Evolutionary conservation across 2,329 filamentous ascomycete genomes (phyloP).

Genomic region (Juglanconis oblonga): DNA sequence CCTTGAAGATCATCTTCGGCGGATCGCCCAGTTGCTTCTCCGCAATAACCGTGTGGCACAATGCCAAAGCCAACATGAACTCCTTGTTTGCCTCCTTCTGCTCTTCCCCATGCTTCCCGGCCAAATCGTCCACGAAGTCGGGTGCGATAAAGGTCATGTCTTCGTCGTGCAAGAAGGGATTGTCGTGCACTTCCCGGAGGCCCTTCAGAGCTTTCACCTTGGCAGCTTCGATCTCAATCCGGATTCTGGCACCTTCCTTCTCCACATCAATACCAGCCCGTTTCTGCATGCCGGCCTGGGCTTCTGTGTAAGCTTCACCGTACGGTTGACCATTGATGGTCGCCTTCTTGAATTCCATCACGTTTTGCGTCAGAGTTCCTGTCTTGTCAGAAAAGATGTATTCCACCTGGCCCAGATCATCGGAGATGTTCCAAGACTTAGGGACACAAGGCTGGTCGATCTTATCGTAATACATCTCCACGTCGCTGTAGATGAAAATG

Average conservation of each 20-base stretch:
- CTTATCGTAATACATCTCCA: conserved; percentile 94
- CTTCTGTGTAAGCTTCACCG: conserved; percentile 96
- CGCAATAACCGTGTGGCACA: conserved; percentile 96
- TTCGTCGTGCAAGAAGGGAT: conserved; percentile 87
- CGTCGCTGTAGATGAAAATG: conserved; percentile 95
- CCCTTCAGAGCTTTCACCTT: conserved; percentile 69
- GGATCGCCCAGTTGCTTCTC: conserved; percentile 87
- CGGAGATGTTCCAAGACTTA: conserved; percentile 98
- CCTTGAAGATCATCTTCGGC: conserved; percentile 90
- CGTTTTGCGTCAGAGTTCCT: conserved; percentile 84
- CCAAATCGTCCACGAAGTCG: conserved; percentile 80
- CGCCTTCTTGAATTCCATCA: conserved; percentile 99
- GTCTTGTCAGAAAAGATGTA: conserved; percentile 99
- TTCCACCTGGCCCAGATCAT: conserved; percentile 96
- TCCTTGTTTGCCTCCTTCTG: conserved; percentile 77
- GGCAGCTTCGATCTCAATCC: conserved; percentile 74
- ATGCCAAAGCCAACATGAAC: conserved; percentile 91
- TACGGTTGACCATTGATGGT: conserved; percentile 96
- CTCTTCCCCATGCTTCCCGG: conserved; percentile 70
- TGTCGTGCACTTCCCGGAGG: conserved; percentile 77
- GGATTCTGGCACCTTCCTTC: conserved; percentile 69
- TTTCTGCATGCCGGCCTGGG: conserved; percentile 93
- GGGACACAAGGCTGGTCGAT: conserved; percentile 94
- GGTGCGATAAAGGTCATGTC: conserved; percentile 90
- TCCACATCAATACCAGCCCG: conserved; percentile 84